Conservation (phyloP, 1,139 yeast species). For the Citeromyces siamensis region DNA sequence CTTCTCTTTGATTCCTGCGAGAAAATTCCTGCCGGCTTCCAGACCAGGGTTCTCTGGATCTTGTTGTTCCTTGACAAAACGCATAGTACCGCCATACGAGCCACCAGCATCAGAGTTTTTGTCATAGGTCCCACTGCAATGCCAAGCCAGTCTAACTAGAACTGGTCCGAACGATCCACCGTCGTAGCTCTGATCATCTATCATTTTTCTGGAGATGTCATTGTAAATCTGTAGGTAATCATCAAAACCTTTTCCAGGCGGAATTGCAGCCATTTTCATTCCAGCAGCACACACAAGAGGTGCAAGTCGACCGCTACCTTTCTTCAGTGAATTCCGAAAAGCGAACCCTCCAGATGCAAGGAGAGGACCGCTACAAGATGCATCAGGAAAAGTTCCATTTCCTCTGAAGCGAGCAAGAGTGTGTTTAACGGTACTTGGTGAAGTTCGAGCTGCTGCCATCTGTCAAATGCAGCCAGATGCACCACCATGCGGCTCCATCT, state of each 20-base stretch:
- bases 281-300: conserved; percentile 13
- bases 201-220: conserved; percentile 62
- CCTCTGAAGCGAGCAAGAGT: too few relatives aligned
- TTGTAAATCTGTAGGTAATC: conserved; percentile 75
- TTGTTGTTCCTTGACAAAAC: conserved; percentile 47
- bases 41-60: conserved; percentile 76
- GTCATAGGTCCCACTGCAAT: conserved; percentile 57
- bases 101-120: conserved; percentile 54
- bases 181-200: conserved; percentile 65
- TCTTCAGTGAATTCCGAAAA: too few relatives aligned
- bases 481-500: too few relatives aligned
- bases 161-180: conserved; percentile 61
- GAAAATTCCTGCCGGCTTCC: conserved; percentile 49
- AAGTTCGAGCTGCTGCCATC: too few relatives aligned
- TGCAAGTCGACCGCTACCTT: conserved; percentile 12
- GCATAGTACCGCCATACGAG: conserved; percentile 76
- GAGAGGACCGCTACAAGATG: too few relatives aligned
- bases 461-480: too few relatives aligned
- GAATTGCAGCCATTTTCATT: conserved; percentile 14
- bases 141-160: conserved; percentile 58
- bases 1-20: conserved; percentile 43
- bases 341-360: too few relatives aligned
- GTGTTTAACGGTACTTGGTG: too few relatives aligned
- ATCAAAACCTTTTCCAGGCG: conserved; percentile 20
- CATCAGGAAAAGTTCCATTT: too few relatives aligned